Percentiles rank a stretch among this genome's conserved stretches.
These are phyloP conservation scores for Truncatella angustata DNA, from an alignment of 2,329 filamentous ascomycete genomes.

Conservation along the genomic window DNA sequence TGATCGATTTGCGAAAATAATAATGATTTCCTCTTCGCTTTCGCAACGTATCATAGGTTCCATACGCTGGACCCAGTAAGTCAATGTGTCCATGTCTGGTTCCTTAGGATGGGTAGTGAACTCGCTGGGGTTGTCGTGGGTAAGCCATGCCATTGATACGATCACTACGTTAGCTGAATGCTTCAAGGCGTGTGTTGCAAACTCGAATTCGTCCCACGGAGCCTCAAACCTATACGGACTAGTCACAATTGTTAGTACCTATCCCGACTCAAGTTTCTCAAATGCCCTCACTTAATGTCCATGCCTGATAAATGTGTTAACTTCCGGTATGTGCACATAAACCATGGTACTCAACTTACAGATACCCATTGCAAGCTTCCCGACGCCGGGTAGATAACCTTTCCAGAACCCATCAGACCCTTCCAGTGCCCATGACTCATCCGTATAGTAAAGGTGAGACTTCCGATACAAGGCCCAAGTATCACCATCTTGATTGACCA, in stretches of 20 bases:
- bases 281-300: conserved; percentile 55
- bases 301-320: no score
- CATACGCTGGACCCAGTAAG: conserved; percentile 73
- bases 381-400: conserved; percentile 44
- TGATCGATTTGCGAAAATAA: conserved; percentile 70
- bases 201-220: conserved; percentile 48
- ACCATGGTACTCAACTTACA: no score
- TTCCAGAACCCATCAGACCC: conserved; percentile 49
- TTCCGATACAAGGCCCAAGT: conserved; percentile 62
- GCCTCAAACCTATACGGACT: conserved; percentile 50
- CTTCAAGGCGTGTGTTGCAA: conserved; percentile 56
- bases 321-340: no score
- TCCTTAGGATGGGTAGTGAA: conserved; percentile 50
- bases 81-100: conserved; percentile 70
- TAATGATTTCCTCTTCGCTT: conserved; percentile 56
- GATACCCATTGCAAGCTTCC: conserved; percentile 56
- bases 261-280: conserved; percentile 22
- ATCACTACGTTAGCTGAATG: conserved; percentile 61
- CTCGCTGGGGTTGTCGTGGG: conserved; percentile 45
- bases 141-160: conserved; percentile 77
- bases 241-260: no score
- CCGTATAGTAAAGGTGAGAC: conserved; percentile 55
- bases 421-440: conserved; percentile 62
- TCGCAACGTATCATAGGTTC: conserved; percentile 60
- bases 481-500: conserved; percentile 59